These are phyloP conservation scores for Endocalyx cinctus DNA, from an alignment of 2,329 filamentous ascomycete genomes.

Conservation along the genomic window DNA sequence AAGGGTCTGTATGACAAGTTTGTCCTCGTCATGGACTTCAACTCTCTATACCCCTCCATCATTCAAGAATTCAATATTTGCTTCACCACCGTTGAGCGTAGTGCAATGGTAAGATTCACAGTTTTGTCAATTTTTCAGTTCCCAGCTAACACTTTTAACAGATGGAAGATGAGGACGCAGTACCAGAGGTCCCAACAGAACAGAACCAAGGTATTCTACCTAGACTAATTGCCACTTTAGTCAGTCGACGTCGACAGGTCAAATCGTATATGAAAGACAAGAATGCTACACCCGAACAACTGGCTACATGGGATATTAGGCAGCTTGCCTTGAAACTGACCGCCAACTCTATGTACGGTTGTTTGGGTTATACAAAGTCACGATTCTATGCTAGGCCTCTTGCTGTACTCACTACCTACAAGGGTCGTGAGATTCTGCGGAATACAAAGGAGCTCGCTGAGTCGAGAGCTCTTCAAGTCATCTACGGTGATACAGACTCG, in stretches of 20 bases:
- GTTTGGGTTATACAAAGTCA: conserved; percentile 92
- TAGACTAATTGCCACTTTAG: conserved; percentile 84
- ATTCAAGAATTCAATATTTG: conserved; percentile 99
- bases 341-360: conserved; percentile 99
- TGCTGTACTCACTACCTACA: conserved; percentile 93
- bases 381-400: conserved; percentile 95
- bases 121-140: neutral
- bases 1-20: conserved; percentile 98
- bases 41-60: conserved; percentile 96
- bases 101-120: conserved; percentile 55
- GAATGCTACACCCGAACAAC: conserved; percentile 75
- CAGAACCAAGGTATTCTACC: conserved; percentile 83
- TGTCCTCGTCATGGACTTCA: conserved; percentile 99
- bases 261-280: conserved; percentile 98
- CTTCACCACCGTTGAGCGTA: conserved; percentile 91
- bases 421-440: conserved; percentile 93
- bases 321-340: conserved; percentile 95
- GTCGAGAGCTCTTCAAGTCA: conserved; percentile 84
- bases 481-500: conserved; percentile 98
- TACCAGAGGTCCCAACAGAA: conserved; percentile 78
- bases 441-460: conserved; percentile 96
- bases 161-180: conserved; percentile 76
- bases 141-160: conserved; percentile 33
- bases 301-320: conserved; percentile 96
- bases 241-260: conserved; percentile 82